Percentiles rank a stretch among this genome's conserved stretches.
Conservation (phyloP, 805 yeast species). For the Pichia rugopelliculosa region DNA sequence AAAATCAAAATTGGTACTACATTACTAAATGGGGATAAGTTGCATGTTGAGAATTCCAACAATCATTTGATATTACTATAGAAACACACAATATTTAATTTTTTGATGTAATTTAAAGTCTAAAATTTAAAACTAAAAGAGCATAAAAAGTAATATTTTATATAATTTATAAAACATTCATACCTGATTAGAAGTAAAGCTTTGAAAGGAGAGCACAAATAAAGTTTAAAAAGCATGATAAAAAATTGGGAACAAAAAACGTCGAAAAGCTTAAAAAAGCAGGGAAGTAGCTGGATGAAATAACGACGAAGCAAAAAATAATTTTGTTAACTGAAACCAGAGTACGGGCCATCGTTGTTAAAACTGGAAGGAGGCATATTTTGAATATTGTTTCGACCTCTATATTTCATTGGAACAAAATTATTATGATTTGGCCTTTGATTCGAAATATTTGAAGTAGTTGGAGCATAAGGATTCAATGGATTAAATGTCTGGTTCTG, state of each 20-base stretch:
- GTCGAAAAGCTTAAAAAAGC: neutral
- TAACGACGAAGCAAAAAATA: neutral
- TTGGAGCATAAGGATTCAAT: slow-evolving; percentile 4
- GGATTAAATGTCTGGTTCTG: slow-evolving; percentile 7
- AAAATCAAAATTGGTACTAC: no score
- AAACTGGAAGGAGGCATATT: slow-evolving; percentile 19
- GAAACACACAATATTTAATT: neutral
- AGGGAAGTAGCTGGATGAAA: no score
- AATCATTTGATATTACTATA: neutral
- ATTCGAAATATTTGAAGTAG: slow-evolving; percentile 1
- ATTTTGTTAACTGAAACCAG: slow-evolving; percentile 14
- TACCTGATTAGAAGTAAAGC: neutral
- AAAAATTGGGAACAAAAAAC: neutral
- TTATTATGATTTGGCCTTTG: slow-evolving; percentile 8
- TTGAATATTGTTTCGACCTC: slow-evolving; percentile 14
- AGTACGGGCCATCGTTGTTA: slow-evolving; percentile 37
- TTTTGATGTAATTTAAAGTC: neutral
- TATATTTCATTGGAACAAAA: slow-evolving; percentile 11
- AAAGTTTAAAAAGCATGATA: neutral
- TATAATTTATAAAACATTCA: neutral
- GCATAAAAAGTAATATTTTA: neutral
- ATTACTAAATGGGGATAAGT: no score
- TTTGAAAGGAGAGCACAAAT: neutral
- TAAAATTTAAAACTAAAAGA: neutral
- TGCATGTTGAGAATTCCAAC: no score